Base-by-base conservation (phyloP, 73 alveolate species). In the Paramecium caudatum region DNA sequence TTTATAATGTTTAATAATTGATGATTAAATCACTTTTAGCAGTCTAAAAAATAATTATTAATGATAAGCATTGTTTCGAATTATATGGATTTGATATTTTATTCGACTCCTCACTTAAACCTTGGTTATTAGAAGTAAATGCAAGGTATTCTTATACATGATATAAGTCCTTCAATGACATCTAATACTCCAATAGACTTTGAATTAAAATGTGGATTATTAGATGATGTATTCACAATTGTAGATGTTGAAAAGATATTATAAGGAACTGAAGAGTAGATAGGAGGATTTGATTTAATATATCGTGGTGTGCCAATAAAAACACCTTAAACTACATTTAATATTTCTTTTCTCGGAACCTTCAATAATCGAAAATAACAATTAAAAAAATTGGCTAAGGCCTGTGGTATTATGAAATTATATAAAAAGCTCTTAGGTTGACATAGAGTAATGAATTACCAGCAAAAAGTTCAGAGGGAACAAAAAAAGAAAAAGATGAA, bases 61-160 rank as follows among this genome's bases (percentile, higher is more conserved):
- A 99, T 91, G 99, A 99, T 96, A 99, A 98, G 94, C 99, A 98
- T 93, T 99, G 99, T 87, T 99, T 99, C 82, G 99, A 99, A 92
- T 90, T 98, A 91, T 99, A 98, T 94, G 99, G 99, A 13, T 99
- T 95, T 87, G 99, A 99, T 93, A 93, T 99, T 46, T 96, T 99
- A 61, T 94, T 99, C 55, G 99, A 99, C 90, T 96, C 96, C 13
- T 94, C 98, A 82, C 94, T 97, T 82, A 98, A 98, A 85, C 99
- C 99, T 3, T 99, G 99, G 99, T 95, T 99, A 6, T 82, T 99
- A 55, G 99, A 98, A 95, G 96, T 90, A 27, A 85, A 81, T 91
- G 92, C 91, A 82, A 55, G 80, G 80, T 55, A 55, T 55, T 48
- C 23, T 19, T 12, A 55, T 27, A 55, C 46, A 55, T 27, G 80